Percentiles rank a stretch among this genome's conserved stretches.
phyloP scores from a whole-genome alignment of 2,329 filamentous ascomycete genomes.

The Botryotinia globosa region DNA sequence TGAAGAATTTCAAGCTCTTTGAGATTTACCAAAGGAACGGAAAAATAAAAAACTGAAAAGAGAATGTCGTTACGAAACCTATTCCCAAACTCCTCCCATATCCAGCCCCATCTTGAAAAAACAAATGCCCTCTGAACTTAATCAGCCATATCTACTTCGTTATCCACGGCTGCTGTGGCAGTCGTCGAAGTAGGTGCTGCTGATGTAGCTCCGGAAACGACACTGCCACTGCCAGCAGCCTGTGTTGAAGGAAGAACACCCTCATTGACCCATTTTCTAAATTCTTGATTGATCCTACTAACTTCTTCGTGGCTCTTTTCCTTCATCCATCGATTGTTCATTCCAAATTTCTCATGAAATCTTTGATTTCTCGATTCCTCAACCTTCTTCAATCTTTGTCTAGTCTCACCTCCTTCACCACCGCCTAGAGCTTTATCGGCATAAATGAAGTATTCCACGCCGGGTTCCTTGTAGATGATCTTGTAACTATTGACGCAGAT shows the following conservation, averaged over 20 bases:
- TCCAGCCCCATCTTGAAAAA: not conserved
- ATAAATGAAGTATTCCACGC: slow-evolving; percentile 69
- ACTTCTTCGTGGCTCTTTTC: slow-evolving; percentile 49
- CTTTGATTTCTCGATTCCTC: slow-evolving; percentile 42
- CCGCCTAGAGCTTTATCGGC: slow-evolving; percentile 40
- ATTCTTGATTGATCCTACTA: slow-evolving; percentile 46
- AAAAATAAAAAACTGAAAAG: not conserved
- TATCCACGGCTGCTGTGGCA: slow-evolving; percentile 9
- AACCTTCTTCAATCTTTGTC: slow-evolving; percentile 39
- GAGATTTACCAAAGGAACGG: not conserved
- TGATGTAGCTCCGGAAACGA: not conserved
- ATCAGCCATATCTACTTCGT: slow-evolving; percentile 20
- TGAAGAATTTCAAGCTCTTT: slow-evolving; percentile 1
- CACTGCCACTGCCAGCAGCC: not conserved
- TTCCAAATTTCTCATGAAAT: slow-evolving; percentile 52
- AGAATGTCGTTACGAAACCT: slow-evolving; percentile 10
- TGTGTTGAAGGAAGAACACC: slow-evolving; percentile 19
- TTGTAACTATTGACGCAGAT: slow-evolving; percentile 77
- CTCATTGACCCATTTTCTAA: slow-evolving; percentile 47
- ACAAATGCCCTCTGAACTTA: slow-evolving; percentile 3
- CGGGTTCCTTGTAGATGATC: slow-evolving; percentile 71
- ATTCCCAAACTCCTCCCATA: slow-evolving; percentile 9
- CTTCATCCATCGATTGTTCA: slow-evolving; percentile 51
- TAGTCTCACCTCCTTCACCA: slow-evolving; percentile 39
- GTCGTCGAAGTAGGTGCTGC: not conserved